Conservation (phyloP, 306 rosid species). For the Castanospermum australe region DNA sequence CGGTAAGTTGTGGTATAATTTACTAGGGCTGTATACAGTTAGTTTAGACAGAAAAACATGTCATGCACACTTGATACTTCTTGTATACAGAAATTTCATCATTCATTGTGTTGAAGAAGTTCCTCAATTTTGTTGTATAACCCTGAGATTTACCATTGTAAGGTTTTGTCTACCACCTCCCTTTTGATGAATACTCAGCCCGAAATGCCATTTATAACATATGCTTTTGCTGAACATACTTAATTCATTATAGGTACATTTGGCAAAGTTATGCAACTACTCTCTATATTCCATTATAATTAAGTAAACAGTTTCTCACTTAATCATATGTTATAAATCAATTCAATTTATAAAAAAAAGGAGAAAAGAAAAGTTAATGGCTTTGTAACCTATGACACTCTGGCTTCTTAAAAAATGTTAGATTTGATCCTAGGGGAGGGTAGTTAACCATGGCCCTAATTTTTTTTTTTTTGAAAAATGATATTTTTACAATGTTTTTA, state of each 20-base stretch:
- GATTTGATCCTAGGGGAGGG: not conserved
- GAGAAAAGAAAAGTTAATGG: not conserved
- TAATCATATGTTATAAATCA: not conserved
- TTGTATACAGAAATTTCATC: slow-evolving; percentile 39
- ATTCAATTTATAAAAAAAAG: not conserved
- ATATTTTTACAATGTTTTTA: too few species aligned
- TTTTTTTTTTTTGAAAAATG: too few species aligned
- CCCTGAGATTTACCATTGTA: not conserved
- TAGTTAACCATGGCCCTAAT: too few species aligned
- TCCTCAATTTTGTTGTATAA: slow-evolving; percentile 31
- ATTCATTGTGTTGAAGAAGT: slow-evolving; percentile 35
- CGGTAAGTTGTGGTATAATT: slow-evolving; percentile 27
- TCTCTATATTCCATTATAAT: too few species aligned
- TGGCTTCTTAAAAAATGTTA: not conserved
- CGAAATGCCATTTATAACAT: too few species aligned
- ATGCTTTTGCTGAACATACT: not conserved
- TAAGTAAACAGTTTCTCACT: too few species aligned
- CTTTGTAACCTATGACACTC: not conserved
- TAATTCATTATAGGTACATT: not conserved
- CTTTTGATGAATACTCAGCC: not conserved
- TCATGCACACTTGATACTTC: slow-evolving; percentile 32
- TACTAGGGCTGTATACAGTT: too few species aligned
- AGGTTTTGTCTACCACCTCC: not conserved
- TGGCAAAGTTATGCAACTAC: not conserved
- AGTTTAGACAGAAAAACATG: slow-evolving; percentile 27